These are phyloP conservation scores for Furcasterigmium furcatum DNA, from an alignment of 2,329 filamentous ascomycete species.

Conservation along the genomic window DNA sequence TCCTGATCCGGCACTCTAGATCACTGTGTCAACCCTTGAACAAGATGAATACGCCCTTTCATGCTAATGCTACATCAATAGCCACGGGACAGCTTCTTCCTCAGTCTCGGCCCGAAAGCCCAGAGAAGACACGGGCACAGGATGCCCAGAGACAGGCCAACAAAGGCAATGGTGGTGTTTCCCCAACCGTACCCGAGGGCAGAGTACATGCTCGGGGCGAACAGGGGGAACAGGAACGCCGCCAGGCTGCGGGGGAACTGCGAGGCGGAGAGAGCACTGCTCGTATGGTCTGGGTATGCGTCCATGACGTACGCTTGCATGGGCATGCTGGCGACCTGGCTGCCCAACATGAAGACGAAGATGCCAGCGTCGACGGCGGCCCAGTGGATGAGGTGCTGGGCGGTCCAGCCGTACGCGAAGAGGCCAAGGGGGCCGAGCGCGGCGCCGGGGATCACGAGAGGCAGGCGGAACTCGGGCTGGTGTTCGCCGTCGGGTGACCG, in stretches of 20 bases:
- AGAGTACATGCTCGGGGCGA: slow-evolving; percentile 42
- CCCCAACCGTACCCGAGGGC: slow-evolving; percentile 37
- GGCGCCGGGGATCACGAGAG: slow-evolving; percentile 36
- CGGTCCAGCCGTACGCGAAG: slow-evolving; percentile 43
- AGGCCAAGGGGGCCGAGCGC: slow-evolving; percentile 38
- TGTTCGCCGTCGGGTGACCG: slow-evolving; percentile 36
- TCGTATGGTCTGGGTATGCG: slow-evolving; percentile 41
- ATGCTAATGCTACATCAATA: too few species aligned
- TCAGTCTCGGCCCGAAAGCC: slow-evolving; percentile 36
- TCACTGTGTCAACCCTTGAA: too few species aligned
- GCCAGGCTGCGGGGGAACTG: slow-evolving; percentile 43
- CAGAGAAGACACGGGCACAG: slow-evolving; percentile 41
- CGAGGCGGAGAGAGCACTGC: slow-evolving; percentile 39
- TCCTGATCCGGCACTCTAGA: too few species aligned
- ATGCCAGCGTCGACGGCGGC: slow-evolving; percentile 42
- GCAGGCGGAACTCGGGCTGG: slow-evolving; percentile 38
- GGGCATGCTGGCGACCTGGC: slow-evolving; percentile 39
- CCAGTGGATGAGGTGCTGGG: slow-evolving; percentile 39
- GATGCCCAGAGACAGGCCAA: slow-evolving; percentile 34
- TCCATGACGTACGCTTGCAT: slow-evolving; percentile 45
- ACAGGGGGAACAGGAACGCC: slow-evolving; percentile 49
- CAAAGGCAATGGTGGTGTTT: slow-evolving; percentile 36
- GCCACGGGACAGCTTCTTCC: slow-evolving; percentile 17
- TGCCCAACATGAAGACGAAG: slow-evolving; percentile 30
- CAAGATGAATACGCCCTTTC: too few species aligned